Evolutionary conservation across 140 eudicot genomes (phyloP), one percentile per base, ranked within the genome.

Genomic region (Anethum foeniculum): DNA sequence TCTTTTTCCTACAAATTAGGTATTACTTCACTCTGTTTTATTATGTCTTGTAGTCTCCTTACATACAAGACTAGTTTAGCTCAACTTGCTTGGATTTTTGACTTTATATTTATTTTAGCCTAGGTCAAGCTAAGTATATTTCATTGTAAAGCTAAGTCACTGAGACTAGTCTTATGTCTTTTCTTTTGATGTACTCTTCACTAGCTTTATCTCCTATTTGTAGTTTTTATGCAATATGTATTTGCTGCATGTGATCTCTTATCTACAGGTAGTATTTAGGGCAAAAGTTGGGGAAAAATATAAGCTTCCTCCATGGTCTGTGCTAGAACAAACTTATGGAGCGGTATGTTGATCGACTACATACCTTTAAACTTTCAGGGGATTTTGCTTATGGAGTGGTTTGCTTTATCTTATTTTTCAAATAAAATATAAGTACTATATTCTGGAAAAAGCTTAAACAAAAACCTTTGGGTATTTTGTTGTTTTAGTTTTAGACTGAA

Each of bases 281-380:
- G 99, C 99, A 86, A 95, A 92, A 86, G 84, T 95, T 86, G 99
- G 97, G 72, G 91, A 92, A 75, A 86, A 82, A 49, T 92, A 95
- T 86, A 96, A 95, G 89, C 96, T 95, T 62, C 97, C 99, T 39
- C 97, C 88, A 85, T 97, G 99, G 83, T 92, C 93, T 71, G 86
- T 90, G 81, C 96, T 96, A 25, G 99, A 95, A 86, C 93, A 95
- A 86, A 93, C 88, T 75, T 91, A 89, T 87, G 97, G 97, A 76
- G 99, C 91, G 96, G 99, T 89, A 90, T 73, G 94, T 85, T 76
- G 18, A 9, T 39, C 15, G 3, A 77, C 56, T 15, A 30, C 0
- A 4, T 1, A 39, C 12, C 25, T 38, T 21, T 49, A 71, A 71
- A 39, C 49, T 19, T 38, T 38, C 8, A 13, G 46, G 46, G 46